These are phyloP conservation scores for Naganishia cerealis DNA, from an alignment of 1,284 basidiomycete species.

Conservation along the genomic window DNA sequence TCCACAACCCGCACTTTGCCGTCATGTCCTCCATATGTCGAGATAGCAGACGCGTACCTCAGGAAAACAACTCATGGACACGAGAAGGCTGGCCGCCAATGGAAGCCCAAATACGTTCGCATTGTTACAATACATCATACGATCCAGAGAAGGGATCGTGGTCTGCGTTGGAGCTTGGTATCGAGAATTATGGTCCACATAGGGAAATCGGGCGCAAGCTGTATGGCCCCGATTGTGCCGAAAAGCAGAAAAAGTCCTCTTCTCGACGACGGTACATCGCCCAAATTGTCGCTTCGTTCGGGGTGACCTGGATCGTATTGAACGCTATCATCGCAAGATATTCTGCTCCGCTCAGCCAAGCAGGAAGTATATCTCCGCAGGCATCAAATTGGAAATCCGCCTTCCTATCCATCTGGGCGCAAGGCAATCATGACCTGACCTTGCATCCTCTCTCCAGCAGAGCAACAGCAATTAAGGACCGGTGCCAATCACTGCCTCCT, in stretches of 20 bases:
- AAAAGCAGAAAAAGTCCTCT: not conserved
- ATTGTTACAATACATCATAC: not conserved
- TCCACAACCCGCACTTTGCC: no score
- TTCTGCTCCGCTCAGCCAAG: not conserved
- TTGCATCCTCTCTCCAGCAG: conserved; percentile 1
- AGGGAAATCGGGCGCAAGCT: not conserved
- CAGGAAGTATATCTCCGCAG: not conserved
- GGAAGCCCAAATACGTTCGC: not conserved
- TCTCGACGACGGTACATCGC: not conserved
- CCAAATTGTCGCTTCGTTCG: conserved; percentile 7
- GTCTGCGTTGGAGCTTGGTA: not conserved
- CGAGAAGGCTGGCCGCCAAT: not conserved
- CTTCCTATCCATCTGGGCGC: not conserved
- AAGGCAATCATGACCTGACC: not conserved
- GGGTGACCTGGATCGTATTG: conserved; percentile 16
- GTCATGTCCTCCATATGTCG: conserved; percentile 23
- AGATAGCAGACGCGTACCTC: conserved; percentile 4
- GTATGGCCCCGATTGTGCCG: not conserved
- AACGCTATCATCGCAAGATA: conserved; percentile 2
- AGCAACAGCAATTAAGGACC: conserved; percentile 5
- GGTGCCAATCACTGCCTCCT: conserved; percentile 13
- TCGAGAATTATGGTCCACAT: not conserved
- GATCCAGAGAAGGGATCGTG: not conserved
- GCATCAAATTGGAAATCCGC: not conserved
- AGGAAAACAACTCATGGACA: not conserved